Percentiles rank a stretch among this genome's conserved stretches.
phyloP scores from a whole-genome alignment of 2,329 filamentous ascomycete genomes.

The Lomentospora prolificans region DNA sequence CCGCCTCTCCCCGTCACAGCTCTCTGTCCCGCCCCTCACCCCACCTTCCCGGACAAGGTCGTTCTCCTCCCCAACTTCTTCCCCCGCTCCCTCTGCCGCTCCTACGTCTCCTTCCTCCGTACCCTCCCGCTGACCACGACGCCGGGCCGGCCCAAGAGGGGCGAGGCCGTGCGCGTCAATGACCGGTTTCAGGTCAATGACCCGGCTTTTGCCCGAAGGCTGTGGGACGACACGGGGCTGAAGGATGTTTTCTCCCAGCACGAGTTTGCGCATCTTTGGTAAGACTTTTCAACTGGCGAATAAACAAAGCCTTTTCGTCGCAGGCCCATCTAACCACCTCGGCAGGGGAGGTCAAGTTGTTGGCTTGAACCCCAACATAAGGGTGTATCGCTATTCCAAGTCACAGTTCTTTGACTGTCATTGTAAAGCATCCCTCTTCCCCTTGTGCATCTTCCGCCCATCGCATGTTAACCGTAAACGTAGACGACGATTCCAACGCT shows the following conservation, averaged over 20 bases:
- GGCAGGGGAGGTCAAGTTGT: slow-evolving; percentile 71
- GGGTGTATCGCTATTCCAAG: slow-evolving; percentile 76
- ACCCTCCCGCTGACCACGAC: slow-evolving; percentile 67
- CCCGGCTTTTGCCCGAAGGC: slow-evolving; percentile 56
- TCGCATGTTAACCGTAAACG: neutral
- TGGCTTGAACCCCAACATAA: slow-evolving; percentile 81
- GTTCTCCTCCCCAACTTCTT: slow-evolving; percentile 66
- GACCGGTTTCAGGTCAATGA: slow-evolving; percentile 82
- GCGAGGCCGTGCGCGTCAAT: slow-evolving; percentile 76
- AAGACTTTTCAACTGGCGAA: slow-evolving; percentile 15
- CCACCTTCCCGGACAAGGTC: slow-evolving; percentile 50
- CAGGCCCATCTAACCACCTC: neutral
- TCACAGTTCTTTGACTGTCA: slow-evolving; percentile 91
- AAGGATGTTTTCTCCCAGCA: slow-evolving; percentile 44
- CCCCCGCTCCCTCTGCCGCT: slow-evolving; percentile 63
- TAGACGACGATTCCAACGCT: slow-evolving; percentile 80
- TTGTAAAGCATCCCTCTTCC: slow-evolving; percentile 44
- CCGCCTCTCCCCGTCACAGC: slow-evolving; percentile 57
- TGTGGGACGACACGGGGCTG: slow-evolving; percentile 73
- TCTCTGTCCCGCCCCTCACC: slow-evolving; percentile 47
- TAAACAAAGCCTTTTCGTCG: neutral
- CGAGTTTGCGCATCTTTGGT: slow-evolving; percentile 34
- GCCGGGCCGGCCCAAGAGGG: slow-evolving; percentile 66
- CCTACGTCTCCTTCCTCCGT: slow-evolving; percentile 63
- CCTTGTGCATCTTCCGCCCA: neutral